Percentiles rank a stretch among this genome's conserved stretches.
Evolutionary conservation across 495 filamentous ascomycete genomes (phyloP).

Genomic region (Penicillium canariense): DNA sequence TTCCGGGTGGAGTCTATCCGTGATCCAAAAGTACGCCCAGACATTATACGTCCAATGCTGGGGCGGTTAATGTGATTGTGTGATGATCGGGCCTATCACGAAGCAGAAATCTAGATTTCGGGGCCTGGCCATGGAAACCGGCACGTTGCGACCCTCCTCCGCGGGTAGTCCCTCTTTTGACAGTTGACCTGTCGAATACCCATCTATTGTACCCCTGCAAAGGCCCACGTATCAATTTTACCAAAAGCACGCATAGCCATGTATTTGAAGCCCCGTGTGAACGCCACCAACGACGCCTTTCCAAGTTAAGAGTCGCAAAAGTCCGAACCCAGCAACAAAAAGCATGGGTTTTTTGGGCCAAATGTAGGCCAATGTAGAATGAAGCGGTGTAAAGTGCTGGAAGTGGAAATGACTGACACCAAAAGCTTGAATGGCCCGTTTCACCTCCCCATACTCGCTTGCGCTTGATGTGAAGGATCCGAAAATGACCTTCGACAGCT

Average conservation of each 20-base stretch:
- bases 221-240: neutral
- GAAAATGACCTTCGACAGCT: neutral
- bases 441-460: neutral
- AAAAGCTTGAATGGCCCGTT: neutral
- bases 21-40: neutral
- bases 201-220: neutral
- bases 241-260: neutral
- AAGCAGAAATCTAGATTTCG: neutral
- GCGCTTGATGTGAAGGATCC: neutral
- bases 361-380: neutral
- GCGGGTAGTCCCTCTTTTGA: neutral
- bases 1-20: neutral
- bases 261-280: neutral
- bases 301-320: neutral
- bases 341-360: neutral
- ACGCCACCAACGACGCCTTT: neutral
- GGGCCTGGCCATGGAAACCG: neutral
- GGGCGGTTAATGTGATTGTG: neutral
- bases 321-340: neutral
- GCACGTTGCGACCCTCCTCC: neutral
- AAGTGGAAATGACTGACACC: neutral
- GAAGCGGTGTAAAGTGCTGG: neutral
- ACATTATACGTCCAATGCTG: neutral
- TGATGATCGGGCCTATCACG: neutral
- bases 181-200: constrained; percentile 5